Conservation (phyloP, 2,329 filamentous ascomycete genomes). For the Domatiomyces globalis region DNA sequence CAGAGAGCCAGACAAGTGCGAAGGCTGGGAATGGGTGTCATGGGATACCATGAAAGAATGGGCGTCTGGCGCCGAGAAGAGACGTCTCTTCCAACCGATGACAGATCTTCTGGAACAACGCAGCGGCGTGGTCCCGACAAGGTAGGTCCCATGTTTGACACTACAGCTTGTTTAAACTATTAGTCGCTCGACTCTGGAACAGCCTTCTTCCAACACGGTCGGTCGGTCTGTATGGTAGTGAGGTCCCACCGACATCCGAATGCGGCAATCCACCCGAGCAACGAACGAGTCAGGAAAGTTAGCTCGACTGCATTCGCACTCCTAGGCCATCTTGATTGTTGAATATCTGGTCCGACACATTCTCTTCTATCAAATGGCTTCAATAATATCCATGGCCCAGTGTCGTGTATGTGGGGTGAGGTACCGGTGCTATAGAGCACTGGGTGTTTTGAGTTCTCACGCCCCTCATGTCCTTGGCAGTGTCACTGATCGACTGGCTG, state of each 20-base stretch:
- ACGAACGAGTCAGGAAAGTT: too few species aligned
- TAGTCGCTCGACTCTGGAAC: not conserved
- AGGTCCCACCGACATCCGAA: not conserved
- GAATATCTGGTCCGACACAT: too few species aligned
- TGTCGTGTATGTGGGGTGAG: too few species aligned
- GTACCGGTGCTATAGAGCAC: too few species aligned
- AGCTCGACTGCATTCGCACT: too few species aligned
- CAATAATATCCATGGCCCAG: too few species aligned
- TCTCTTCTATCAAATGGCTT: too few species aligned
- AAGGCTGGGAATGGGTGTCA: slow-evolving; percentile 38
- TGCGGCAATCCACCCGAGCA: not conserved
- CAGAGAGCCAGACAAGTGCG: slow-evolving; percentile 41
- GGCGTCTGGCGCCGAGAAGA: slow-evolving; percentile 22
- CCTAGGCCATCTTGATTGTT: too few species aligned
- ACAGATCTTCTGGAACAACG: slow-evolving; percentile 31
- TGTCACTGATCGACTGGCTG: not conserved
- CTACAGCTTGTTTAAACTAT: not conserved
- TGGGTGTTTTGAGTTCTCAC: not conserved
- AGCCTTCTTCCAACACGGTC: not conserved
- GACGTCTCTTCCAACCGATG: slow-evolving; percentile 34
- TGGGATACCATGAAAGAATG: slow-evolving; percentile 35
- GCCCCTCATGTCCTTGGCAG: not conserved
- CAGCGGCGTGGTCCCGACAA: not conserved
- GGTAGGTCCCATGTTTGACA: not conserved
- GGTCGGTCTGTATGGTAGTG: not conserved